Percentiles rank a stretch among this genome's conserved stretches.
Evolutionary conservation across 306 rosid genomes (phyloP).

Genomic region (Vigna trinervia): DNA sequence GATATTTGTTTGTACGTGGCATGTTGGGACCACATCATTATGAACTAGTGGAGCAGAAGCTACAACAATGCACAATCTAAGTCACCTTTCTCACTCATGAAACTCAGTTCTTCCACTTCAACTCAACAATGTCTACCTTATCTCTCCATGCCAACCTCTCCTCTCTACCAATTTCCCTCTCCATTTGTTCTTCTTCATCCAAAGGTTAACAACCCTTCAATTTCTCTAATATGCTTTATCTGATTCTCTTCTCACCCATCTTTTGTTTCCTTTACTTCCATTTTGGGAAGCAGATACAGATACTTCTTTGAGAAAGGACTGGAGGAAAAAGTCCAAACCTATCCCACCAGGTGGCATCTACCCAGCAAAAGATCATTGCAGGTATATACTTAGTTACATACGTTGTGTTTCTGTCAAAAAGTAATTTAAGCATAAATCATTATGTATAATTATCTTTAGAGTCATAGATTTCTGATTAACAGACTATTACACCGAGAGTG

Average conservation of each 20-base stretch:
- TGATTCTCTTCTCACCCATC: neutral
- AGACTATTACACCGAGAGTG: too few species aligned
- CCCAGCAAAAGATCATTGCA: slow-evolving; percentile 98
- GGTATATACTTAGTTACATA: slow-evolving; percentile 44
- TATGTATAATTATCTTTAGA: too few species aligned
- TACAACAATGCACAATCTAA: neutral
- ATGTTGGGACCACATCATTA: neutral
- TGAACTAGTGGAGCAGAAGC: slow-evolving; percentile 28
- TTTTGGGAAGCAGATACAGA: slow-evolving; percentile 59
- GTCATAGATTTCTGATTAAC: neutral
- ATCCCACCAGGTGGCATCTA: slow-evolving; percentile 92
- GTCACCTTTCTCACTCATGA: neutral
- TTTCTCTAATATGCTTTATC: neutral
- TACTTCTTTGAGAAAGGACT: slow-evolving; percentile 70
- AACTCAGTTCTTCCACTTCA: neutral
- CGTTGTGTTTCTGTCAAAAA: neutral
- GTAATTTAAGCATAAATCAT: neutral
- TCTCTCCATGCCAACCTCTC: slow-evolving; percentile 57
- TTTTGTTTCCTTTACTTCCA: neutral
- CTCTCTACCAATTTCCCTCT: slow-evolving; percentile 54
- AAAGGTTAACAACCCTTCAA: slow-evolving; percentile 48
- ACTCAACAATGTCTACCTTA: slow-evolving; percentile 54
- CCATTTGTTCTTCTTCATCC: slow-evolving; percentile 64
- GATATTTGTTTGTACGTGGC: slow-evolving; percentile 21
- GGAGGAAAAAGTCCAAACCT: slow-evolving; percentile 89